Evolutionary conservation across 257 asterid species (phyloP), one percentile per base, ranked within the genome.

Genomic region (Solanum clarkiae): DNA sequence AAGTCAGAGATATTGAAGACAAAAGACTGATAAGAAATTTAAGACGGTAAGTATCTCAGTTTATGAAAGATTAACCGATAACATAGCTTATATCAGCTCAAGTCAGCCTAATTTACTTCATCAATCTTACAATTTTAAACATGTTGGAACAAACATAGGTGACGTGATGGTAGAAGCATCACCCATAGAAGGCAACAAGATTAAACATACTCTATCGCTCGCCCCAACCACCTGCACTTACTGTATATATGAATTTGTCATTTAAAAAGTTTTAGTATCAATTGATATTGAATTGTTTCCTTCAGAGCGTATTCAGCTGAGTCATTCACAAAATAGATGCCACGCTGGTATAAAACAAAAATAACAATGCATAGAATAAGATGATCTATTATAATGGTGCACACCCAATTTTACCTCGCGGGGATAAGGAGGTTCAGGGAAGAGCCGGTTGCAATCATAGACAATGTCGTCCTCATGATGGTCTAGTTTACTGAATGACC

Each of bases 361-460:
- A 49, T 10, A 75, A 15, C 1, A 0, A 32, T 22, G 60, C 81
- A 75, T 75, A 75, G 81, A 22, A 47, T n/a, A 82, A 90, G 49
- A 54, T 65, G 63, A 82, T 84, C 40, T 12, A 65, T 44, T 44
- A 12, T 22, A 60, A 56, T 83, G 16, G 45, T 26, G 71, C 65
- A 24, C 44, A 63, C 36, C 53, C 45, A 47, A 40, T 29, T 26
- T 95, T 91, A 97, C 99, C 97, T 95, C 98, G 91, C 93, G 90
- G 83, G 99, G 99, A 87, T 93, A 96, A 82, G 99, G 99, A 81
- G 99, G 98, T 82, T 96, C 98, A 5, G 97, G 98, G 91, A 97
- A 97, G 81, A 95, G 95, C 24, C 93, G 94, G 10, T 94, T 95
- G 84, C 99, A 97, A 53, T 93, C 97, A 84, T 97, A 93, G 86